phyloP scores from a whole-genome alignment of 139 green algal genomes.

The Picochlorum sp. region DNA sequence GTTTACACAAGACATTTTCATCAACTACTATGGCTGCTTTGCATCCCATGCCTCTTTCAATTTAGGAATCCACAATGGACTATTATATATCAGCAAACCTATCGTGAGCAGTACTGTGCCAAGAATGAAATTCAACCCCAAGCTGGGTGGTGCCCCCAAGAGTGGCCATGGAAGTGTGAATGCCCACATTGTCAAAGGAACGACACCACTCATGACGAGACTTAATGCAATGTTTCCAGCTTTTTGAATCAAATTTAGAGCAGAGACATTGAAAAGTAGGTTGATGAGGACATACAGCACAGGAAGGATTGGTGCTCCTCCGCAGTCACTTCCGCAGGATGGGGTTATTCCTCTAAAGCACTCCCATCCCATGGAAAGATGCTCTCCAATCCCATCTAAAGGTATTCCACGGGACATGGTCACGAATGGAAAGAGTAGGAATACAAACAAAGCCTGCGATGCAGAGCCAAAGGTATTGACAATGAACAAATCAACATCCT shows the following conservation, averaged over 20 bases:
- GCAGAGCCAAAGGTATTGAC: constrained; percentile 67
- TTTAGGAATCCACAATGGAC: constrained; percentile 21
- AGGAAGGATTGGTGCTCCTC: constrained; percentile 55
- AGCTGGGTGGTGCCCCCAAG: constrained; percentile 35
- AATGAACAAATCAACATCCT: constrained; percentile 78
- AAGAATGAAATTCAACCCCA: constrained; percentile 48
- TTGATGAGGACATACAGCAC: constrained; percentile 59
- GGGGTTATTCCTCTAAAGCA: constrained; percentile 39
- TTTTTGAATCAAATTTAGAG: constrained; percentile 18
- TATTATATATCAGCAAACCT: constrained; percentile 63
- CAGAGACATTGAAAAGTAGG: constrained; percentile 63
- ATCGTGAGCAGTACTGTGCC: constrained; percentile 47
- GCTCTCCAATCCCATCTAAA: constrained; percentile 38
- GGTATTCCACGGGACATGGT: constrained; percentile 35
- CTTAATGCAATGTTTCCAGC: constrained; percentile 48
- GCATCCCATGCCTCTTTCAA: constrained; percentile 2
- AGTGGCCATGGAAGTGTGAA: constrained; percentile 67
- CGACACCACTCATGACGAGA: constrained; percentile 43
- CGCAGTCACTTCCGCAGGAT: constrained; percentile 40
- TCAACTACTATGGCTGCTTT: background rate
- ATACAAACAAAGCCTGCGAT: constrained; percentile 55
- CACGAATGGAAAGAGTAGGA: constrained; percentile 52
- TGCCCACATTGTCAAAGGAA: constrained; percentile 66
- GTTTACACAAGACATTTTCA: no score
- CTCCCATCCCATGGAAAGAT: constrained; percentile 32